A percentile compares a stretch with the other conserved stretches of the same genome.
Conservation (phyloP, 345 rosid species). For the Lepidium sativum region DNA sequence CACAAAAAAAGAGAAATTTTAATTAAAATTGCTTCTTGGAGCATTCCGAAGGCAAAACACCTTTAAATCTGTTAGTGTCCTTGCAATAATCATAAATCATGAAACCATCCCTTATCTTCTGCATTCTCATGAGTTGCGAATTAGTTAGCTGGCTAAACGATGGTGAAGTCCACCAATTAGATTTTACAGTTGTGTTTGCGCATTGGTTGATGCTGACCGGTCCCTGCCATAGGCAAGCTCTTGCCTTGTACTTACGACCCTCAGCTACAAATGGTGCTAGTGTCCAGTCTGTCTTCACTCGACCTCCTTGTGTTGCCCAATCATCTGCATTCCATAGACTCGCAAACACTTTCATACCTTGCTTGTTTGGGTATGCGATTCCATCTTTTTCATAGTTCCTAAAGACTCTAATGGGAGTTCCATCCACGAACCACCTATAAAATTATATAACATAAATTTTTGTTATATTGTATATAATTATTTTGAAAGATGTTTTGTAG, state of each 20-base stretch:
- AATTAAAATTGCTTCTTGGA: constrained; percentile 46
- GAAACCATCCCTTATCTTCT: constrained; percentile 43
- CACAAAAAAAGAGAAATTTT: not conserved
- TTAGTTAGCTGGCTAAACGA: constrained; percentile 38
- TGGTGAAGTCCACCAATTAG: constrained; percentile 59
- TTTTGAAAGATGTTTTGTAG: too few relatives aligned
- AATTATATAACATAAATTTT: not conserved
- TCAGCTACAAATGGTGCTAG: constrained; percentile 47
- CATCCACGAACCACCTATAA: constrained; percentile 53
- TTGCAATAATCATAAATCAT: constrained; percentile 69
- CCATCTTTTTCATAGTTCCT: constrained; percentile 47
- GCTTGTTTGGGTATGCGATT: constrained; percentile 61
- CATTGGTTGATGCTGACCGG: constrained; percentile 42
- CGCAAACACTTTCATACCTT: constrained; percentile 58
- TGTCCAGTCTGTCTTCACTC: constrained; percentile 51
- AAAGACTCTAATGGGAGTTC: constrained; percentile 48
- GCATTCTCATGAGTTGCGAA: constrained; percentile 33
- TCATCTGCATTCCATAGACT: constrained; percentile 74
- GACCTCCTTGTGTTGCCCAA: constrained; percentile 79
- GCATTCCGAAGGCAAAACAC: constrained; percentile 62
- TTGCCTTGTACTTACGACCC: constrained; percentile 39
- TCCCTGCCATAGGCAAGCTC: constrained; percentile 65
- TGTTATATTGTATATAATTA: too few relatives aligned
- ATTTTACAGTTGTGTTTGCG: constrained; percentile 23
- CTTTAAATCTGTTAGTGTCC: constrained; percentile 47